Base-by-base conservation (phyloP, 1,284 basidiomycete species). In the Sporisorium iseilematis-ciliati region DNA sequence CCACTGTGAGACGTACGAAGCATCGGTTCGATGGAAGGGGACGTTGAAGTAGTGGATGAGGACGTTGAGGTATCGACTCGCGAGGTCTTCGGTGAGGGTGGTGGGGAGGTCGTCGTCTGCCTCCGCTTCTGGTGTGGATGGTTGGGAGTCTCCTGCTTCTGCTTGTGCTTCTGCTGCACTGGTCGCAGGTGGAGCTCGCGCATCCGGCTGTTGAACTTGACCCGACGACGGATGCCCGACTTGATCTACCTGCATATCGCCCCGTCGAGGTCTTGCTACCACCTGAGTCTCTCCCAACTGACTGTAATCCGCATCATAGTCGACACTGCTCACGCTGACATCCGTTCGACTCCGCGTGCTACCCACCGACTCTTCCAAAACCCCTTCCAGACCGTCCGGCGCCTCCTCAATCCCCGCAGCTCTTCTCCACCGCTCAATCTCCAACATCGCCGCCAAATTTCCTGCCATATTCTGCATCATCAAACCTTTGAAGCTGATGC, bases 391-490 rank as follows among this genome's bases (percentile, higher is more conserved):
- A 2, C 58, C 61, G 33, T 50, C 51, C 6, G 52, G 25, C 7
- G 51, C 35, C 26, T 75, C 64, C 0, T 71, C 61, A 16, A 65
- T 64, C 0, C 68, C 65, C 7, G 65, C 68, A 0, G 60, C 60
- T 40, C 57, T 68, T 16, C 68, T 57, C 75, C 70, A 77, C 4
- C 65, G 58, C 33, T 73, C 75, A 38, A 77, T 67, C 29, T 77
- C 75, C 21, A 66, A 42, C 75, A 77, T 69, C 0, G 70, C 75
- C 2, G 65, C 75, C 3, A 73, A 35, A 20, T 73, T 73, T 1
- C 70, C 75, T 4, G 75, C 70, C 69, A 77, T 69, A 21, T 77
- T 77, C 7, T 72, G 69, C 69, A 77, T 72, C 63, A 72, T 70
- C 29, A 69, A 21, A 0, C 65, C 75, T 38, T 72, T 77, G 40